Evolutionary conservation across 768 basidiomycete genomes (phyloP).

Genomic region (Tricholoma furcatifolium): DNA sequence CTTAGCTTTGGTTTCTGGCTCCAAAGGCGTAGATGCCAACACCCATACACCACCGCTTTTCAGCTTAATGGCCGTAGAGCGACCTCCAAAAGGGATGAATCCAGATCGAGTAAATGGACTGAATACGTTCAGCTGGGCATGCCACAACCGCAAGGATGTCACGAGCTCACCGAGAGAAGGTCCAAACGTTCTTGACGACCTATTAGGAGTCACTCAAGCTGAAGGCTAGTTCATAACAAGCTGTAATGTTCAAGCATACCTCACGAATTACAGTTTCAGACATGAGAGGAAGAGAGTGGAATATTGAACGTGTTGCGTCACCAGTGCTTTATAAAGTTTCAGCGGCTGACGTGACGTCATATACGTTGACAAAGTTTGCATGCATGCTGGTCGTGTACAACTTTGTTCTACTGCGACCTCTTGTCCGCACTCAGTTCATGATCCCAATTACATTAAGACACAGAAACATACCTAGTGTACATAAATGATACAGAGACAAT

Average conservation of each 20-base stretch:
- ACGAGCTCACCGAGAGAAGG: slow-evolving; percentile 51
- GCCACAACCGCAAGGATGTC: not conserved
- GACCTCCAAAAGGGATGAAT: slow-evolving; percentile 69
- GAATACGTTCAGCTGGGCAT: not conserved
- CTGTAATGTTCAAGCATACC: slow-evolving; percentile 19
- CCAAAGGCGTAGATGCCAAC: slow-evolving; percentile 70
- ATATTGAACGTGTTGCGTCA: not conserved
- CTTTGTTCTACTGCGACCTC: too few species aligned
- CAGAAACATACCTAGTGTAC: slow-evolving; percentile 1
- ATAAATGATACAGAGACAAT: not conserved
- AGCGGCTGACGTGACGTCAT: too few species aligned
- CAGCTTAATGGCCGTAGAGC: slow-evolving; percentile 75
- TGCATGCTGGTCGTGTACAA: too few species aligned
- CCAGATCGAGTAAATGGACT: slow-evolving; percentile 67
- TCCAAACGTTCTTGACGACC: slow-evolving; percentile 53
- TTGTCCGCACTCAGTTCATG: too few species aligned
- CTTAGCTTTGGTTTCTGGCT: slow-evolving; percentile 57
- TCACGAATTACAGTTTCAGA: slow-evolving; percentile 40
- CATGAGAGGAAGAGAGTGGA: slow-evolving; percentile 15
- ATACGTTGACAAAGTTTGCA: too few species aligned
- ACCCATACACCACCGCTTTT: slow-evolving; percentile 68
- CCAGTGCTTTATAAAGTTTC: too few species aligned
- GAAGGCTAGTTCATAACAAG: not conserved
- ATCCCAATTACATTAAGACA: not conserved
- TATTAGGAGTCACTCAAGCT: slow-evolving; percentile 15